phyloP scores from a whole-genome alignment of 768 basidiomycete species.

The Boletus sp. region DNA sequence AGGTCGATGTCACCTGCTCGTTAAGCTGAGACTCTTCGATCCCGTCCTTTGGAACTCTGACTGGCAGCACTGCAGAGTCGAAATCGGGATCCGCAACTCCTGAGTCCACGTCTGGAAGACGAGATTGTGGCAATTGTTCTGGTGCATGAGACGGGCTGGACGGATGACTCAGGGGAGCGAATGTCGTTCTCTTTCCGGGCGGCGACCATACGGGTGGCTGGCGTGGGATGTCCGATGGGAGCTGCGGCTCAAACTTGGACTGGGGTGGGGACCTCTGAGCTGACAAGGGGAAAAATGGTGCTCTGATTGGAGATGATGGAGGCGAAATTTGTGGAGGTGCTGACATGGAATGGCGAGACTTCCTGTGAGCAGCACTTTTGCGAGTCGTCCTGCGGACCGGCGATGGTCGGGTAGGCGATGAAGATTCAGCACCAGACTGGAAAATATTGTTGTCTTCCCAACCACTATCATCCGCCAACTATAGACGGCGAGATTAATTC shows the following conservation, averaged over 20 bases:
- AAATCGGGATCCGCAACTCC: neutral
- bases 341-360: slow-evolving; percentile 68
- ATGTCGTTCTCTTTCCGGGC: slow-evolving; percentile 10
- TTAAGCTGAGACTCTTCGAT: slow-evolving; percentile 14
- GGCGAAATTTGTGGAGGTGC: slow-evolving; percentile 59
- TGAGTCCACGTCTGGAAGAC: slow-evolving; percentile 2
- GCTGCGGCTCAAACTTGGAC: slow-evolving; percentile 53
- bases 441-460: slow-evolving; percentile 93
- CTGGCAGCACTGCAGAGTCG: slow-evolving; percentile 7
- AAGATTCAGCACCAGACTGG: slow-evolving; percentile 88
- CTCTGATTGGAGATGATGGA: slow-evolving; percentile 40
- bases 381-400: slow-evolving; percentile 48
- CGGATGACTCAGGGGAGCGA: slow-evolving; percentile 18
- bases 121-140: slow-evolving; percentile 9
- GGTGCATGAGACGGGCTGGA: slow-evolving; percentile 14
- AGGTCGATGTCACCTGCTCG: slow-evolving; percentile 33
- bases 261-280: slow-evolving; percentile 47
- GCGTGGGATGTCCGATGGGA: slow-evolving; percentile 40
- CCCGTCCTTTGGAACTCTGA: slow-evolving; percentile 22
- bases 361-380: slow-evolving; percentile 40
- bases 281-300: slow-evolving; percentile 19
- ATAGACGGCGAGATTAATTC: neutral
- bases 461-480: slow-evolving; percentile 65
- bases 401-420: slow-evolving; percentile 68
- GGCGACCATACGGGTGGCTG: slow-evolving; percentile 25